Base-by-base conservation (phyloP, 1,284 basidiomycete genomes). In the Leucoagaricus sp. region DNA sequence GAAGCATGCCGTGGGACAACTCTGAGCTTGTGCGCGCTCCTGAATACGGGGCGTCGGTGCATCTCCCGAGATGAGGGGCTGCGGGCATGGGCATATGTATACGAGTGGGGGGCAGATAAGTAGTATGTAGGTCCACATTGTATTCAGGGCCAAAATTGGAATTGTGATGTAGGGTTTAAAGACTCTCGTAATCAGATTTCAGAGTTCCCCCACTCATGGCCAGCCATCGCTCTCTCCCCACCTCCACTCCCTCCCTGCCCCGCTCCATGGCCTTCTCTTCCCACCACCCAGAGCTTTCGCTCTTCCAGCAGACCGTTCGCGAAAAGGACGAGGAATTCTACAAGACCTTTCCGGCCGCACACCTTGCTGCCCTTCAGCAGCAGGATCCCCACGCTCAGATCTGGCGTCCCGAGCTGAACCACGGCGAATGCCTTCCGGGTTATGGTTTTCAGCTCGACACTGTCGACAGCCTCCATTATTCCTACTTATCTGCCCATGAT, bases 301-400 rank as follows among this genome's bases (percentile, higher is more conserved):
- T 15, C 31, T 71, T 68, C 55, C 45, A 58, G 26, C 68, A 71
- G 50, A 73, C 68, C 54, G 59, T 73, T 57, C 61, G 66, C 25
- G 69, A 76, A 31, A 62, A 70, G 15, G 76, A 79, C 57, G 72
- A 74, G 21, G 58, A 63, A n/a, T 80, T 79, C 61, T 79, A 75
- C 58, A 63, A 65, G 2, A 72, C 69, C n/a, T 80, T 80, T 58
- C 78, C 78, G 29, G 65, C 58, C 9, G 60, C 64, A 7, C 55
- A 49, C 44, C 17, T 36, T 1, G 31, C 54, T n/a, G 29, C 25
- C 40, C 36, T n/a, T n/a, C n/a, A n/a, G n/a, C 15, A 46, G 23
- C 31, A 40, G 7, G 23, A 23, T 0, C 9, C 33, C 2, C 9
- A 36, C 13, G 12, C 17, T n/a, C 40, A 33, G 26, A 9, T n/a